phyloP scores from a whole-genome alignment of 2,329 filamentous ascomycete species.

The Byssochlamys sp. region DNA sequence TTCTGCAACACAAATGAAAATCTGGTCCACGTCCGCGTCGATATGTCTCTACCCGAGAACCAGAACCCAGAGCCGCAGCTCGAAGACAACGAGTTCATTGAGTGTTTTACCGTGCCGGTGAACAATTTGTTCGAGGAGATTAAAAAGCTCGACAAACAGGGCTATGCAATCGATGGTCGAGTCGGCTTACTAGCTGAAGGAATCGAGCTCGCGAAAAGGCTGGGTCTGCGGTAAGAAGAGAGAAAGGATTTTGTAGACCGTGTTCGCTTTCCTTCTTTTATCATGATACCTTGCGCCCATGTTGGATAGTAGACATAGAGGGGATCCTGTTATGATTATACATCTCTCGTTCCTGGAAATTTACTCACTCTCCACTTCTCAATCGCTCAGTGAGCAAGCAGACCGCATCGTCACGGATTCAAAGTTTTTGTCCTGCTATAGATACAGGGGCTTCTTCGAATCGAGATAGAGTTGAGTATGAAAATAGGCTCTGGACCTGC shows the following conservation, averaged over 20 bases:
- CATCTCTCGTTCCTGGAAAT: background rate
- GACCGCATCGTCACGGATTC: background rate
- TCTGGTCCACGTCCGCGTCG: conserved; percentile 61
- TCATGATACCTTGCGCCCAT: background rate
- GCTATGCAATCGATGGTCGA: conserved; percentile 69
- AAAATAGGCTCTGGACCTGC: background rate
- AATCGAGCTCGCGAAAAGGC: conserved; percentile 58
- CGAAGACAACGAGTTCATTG: conserved; percentile 74
- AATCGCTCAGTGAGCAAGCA: background rate
- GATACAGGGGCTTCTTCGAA: background rate
- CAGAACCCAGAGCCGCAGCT: conserved; percentile 58
- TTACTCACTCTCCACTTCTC: background rate
- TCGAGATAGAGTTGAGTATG: background rate
- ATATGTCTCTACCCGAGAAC: conserved; percentile 60
- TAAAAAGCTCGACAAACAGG: conserved; percentile 56
- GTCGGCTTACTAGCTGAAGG: conserved; percentile 71
- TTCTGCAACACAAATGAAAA: conserved; percentile 43
- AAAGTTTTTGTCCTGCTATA: background rate
- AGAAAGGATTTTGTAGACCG: background rate
- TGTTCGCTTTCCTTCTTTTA: background rate
- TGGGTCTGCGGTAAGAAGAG: conserved; percentile 2
- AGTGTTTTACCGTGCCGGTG: conserved; percentile 62
- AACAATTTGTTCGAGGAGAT: conserved; percentile 56
- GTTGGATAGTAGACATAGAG: background rate
- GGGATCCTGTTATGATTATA: background rate